phyloP scores from a whole-genome alignment of 805 yeast genomes.

The Saccharomycopsis sp. region DNA sequence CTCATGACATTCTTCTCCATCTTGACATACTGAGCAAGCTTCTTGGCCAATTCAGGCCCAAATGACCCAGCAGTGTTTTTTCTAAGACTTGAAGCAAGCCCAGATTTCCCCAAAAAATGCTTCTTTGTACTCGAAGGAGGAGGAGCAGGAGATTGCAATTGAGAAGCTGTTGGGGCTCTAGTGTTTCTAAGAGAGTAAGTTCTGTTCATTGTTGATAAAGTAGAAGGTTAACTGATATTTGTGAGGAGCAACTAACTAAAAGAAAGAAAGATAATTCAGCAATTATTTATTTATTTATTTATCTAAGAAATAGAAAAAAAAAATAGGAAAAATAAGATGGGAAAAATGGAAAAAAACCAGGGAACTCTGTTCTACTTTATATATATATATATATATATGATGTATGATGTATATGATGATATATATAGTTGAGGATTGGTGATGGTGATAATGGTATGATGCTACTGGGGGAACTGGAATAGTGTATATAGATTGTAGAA shows the following conservation, averaged over 20 bases:
- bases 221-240: background rate
- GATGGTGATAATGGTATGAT: too few relatives aligned
- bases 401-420: too few relatives aligned
- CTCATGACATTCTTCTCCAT: constrained; percentile 77
- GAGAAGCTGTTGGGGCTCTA: constrained; percentile 97
- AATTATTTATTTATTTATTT: too few relatives aligned
- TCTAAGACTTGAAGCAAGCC: constrained; percentile 47
- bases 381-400: too few relatives aligned
- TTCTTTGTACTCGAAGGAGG: constrained; percentile 85
- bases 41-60: constrained; percentile 74
- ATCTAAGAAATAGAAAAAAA: too few relatives aligned
- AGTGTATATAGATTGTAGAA: too few relatives aligned
- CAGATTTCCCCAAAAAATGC: constrained; percentile 82
- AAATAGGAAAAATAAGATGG: too few relatives aligned
- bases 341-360: too few relatives aligned
- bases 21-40: constrained; percentile 64
- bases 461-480: too few relatives aligned
- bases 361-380: too few relatives aligned
- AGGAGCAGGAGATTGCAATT: constrained; percentile 88
- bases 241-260: background rate
- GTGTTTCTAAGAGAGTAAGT: constrained; percentile 92
- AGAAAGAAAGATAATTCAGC: background rate
- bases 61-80: constrained; percentile 67
- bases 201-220: constrained; percentile 68
- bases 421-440: too few relatives aligned